phyloP scores from a whole-genome alignment of 139 green algal genomes.

The Chlorella sp. region DNA sequence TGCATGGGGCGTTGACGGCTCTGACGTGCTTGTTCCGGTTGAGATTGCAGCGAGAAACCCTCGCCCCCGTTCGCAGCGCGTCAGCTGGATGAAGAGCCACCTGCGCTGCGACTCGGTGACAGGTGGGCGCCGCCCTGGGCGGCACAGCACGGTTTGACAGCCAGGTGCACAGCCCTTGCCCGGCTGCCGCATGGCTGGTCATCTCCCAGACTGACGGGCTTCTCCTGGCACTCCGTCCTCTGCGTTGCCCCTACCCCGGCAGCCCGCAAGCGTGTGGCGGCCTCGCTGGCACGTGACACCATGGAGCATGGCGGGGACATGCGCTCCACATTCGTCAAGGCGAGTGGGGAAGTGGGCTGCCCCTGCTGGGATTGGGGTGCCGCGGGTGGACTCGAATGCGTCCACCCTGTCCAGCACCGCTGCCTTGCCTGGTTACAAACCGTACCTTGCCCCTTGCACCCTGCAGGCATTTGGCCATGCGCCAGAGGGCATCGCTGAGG shows the following conservation, averaged over 20 bases:
- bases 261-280: not conserved
- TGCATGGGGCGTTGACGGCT: too few species aligned
- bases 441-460: not conserved
- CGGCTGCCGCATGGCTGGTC: too few species aligned
- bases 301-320: conserved; percentile 3
- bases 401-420: too few species aligned
- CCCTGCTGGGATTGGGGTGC: too few species aligned
- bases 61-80: too few species aligned
- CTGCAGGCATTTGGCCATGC: not conserved
- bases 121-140: not conserved
- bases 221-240: not conserved
- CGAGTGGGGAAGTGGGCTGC: not conserved
- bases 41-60: too few species aligned
- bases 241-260: not conserved
- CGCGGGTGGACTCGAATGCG: too few species aligned
- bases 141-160: too few species aligned
- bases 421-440: too few species aligned
- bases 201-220: too few species aligned
- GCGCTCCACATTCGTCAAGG: conserved; percentile 11
- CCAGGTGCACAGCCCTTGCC: not conserved
- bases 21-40: too few species aligned
- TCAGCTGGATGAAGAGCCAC: not conserved
- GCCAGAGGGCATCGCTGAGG: not conserved
- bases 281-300: not conserved
- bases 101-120: not conserved